Evolutionary conservation across 2,329 filamentous ascomycete species (phyloP), one percentile per base, ranked within the genome.

Genomic region (Xylariaceae sp.): DNA sequence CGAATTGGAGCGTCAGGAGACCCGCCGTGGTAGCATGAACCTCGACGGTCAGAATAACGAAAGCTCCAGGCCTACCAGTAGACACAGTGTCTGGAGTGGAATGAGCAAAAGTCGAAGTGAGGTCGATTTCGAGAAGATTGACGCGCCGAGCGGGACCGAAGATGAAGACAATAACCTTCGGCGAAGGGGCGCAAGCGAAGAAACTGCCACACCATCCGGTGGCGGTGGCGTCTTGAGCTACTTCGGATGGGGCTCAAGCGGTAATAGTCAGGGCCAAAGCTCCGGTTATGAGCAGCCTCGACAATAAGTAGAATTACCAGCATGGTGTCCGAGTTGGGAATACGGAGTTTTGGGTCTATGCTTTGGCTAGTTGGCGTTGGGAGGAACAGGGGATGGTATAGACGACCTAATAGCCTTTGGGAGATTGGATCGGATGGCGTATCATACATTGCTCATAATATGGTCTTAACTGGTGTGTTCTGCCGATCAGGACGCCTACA

Each of bases 41-140:
- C 40, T 59, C 1, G 60, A 63, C 38, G 56, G 57, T 3, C 47
- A 55, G 31, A 60, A 64, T 3, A 51, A 56, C 18, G 59, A 63
- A 3, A 60, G 61, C 9, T 53, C 71, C 47, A 65, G 73, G 38
- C 69, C 66, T 22, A 62, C 69, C 45, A 70, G 70, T 47, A 70
- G 73, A n/a, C 62, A 71, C 35, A 73, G 71, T 50, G 62, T 63
- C 38, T 64, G 64, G 54, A 76, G 74, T 47, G 79, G 71, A 3
- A 66, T 95, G 55, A 84, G 79, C 54, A 91, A 91, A 68, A 91
- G 87, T 58, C 81, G 82, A 49, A 94, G 87, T 62, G 89, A 95
- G 60, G 79, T 78, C 16, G 91, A 95, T 54, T 96, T 96, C 58
- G 89, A 95, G 58, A 87, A 88, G 61, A 87, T 94, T 52, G 86